Percentiles rank a stretch among this genome's conserved stretches.
These are phyloP conservation scores for Saturnispora sanitii DNA, from an alignment of 805 yeast species.

Conservation along the genomic window DNA sequence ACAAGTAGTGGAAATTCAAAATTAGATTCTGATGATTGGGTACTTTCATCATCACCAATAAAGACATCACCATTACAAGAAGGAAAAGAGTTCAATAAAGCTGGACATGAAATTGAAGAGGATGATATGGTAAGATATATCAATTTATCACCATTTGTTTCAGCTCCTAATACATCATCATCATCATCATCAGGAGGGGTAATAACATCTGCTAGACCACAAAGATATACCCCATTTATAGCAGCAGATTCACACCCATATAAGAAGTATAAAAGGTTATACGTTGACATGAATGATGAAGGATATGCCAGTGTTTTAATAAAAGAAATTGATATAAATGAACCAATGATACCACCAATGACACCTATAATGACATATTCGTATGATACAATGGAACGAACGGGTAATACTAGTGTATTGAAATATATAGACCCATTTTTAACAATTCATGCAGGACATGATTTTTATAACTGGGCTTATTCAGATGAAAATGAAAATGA, in stretches of 20 bases:
- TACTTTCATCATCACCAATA: constrained; percentile 10
- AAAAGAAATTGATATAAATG: not conserved
- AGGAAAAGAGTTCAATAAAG: not conserved
- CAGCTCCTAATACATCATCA: constrained; percentile 4
- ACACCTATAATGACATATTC: not conserved
- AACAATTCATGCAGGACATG: not conserved
- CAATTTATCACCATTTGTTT: constrained; percentile 11
- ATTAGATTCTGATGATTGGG: not conserved
- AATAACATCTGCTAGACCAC: not conserved
- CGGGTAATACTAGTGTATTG: not conserved
- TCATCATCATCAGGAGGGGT: not conserved
- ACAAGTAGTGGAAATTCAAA: not conserved
- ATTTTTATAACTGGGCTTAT: too few species aligned
- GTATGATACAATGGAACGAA: not conserved
- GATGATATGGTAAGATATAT: constrained; percentile 9
- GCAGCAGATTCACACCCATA: too few species aligned
- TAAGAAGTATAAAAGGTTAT: not conserved
- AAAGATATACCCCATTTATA: too few species aligned
- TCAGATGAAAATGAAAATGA: not conserved
- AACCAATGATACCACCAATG: not conserved
- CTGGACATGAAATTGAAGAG: constrained; percentile 4
- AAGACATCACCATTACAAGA: constrained; percentile 22
- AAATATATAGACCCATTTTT: constrained; percentile 1
- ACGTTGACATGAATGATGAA: not conserved
- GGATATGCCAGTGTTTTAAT: not conserved